Conservation (phyloP, 2,329 filamentous ascomycete genomes). For the Huntiella abstrusa region DNA sequence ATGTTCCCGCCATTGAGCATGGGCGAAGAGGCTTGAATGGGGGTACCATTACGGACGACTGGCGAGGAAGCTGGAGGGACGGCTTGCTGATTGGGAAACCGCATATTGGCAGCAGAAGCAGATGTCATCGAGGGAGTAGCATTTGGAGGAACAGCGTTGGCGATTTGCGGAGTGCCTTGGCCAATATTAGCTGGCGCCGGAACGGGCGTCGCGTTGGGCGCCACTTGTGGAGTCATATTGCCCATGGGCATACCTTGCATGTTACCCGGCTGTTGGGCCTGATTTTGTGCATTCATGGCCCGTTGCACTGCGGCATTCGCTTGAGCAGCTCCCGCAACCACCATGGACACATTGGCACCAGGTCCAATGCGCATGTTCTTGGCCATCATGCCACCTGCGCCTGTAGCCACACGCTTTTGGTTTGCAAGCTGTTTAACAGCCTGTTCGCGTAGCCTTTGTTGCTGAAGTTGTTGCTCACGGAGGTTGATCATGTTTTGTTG, state of each 20-base stretch:
- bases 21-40: conserved; percentile 46
- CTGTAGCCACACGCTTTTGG: conserved; percentile 13
- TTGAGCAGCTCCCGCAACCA: conserved; percentile 19
- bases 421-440: conserved; percentile 19
- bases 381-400: conserved; percentile 17
- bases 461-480: conserved; percentile 14
- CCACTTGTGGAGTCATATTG: conserved; percentile 12
- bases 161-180: conserved; percentile 9
- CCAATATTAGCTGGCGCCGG: neutral
- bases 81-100: conserved; percentile 38
- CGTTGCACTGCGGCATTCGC: neutral
- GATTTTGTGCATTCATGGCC: neutral
- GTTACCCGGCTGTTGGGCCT: neutral
- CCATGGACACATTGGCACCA: conserved; percentile 12
- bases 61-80: conserved; percentile 44
- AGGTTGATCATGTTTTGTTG: conserved; percentile 14
- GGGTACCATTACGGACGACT: conserved; percentile 41
- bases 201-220: conserved; percentile 7
- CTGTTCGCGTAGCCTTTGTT: conserved; percentile 20
- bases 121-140: conserved; percentile 8
- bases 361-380: conserved; percentile 11
- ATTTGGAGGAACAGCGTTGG: conserved; percentile 10
- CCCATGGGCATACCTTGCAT: neutral
- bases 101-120: conserved; percentile 14
- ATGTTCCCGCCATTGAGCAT: conserved; percentile 43